phyloP scores from a whole-genome alignment of 2,329 filamentous ascomycete species.

The Meredithiella fracta region DNA sequence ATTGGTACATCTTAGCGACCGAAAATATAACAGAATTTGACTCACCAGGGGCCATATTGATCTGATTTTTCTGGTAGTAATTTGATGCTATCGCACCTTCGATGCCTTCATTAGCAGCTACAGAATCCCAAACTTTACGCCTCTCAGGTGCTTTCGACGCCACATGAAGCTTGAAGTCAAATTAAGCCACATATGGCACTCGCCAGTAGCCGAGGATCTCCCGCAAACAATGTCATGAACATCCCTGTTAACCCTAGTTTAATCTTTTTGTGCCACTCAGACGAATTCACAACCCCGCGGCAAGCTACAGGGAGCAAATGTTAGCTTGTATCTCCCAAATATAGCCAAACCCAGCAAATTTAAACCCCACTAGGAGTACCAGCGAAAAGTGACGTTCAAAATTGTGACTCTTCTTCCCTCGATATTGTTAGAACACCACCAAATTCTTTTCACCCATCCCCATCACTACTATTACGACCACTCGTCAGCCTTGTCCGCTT shows the following conservation, averaged over 20 bases:
- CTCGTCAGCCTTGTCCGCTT: constrained; percentile 12
- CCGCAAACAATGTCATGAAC: background rate
- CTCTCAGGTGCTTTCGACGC: background rate
- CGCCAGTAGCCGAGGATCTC: background rate
- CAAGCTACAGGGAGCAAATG: background rate
- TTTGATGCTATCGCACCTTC: background rate
- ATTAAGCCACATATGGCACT: background rate
- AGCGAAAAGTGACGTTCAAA: constrained; percentile 8
- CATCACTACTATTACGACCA: background rate
- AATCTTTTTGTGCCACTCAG: too few species aligned
- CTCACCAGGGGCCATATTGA: constrained; percentile 14
- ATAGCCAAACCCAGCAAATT: constrained; percentile 1
- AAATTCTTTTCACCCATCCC: constrained; percentile 7
- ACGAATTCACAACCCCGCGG: background rate
- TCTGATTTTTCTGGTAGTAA: background rate
- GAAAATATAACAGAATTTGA: background rate
- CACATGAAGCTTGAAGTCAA: background rate
- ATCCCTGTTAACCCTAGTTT: background rate
- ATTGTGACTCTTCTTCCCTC: constrained; percentile 14
- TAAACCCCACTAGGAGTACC: background rate
- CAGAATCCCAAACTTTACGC: background rate
- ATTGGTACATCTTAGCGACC: background rate
- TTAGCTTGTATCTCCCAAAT: background rate
- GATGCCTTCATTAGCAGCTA: background rate
- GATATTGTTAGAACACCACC: constrained; percentile 5